Evolutionary conservation across 2,329 filamentous ascomycete species (phyloP), one percentile per base, ranked within the genome.

Genomic region (Ciborinia camelliae): DNA sequence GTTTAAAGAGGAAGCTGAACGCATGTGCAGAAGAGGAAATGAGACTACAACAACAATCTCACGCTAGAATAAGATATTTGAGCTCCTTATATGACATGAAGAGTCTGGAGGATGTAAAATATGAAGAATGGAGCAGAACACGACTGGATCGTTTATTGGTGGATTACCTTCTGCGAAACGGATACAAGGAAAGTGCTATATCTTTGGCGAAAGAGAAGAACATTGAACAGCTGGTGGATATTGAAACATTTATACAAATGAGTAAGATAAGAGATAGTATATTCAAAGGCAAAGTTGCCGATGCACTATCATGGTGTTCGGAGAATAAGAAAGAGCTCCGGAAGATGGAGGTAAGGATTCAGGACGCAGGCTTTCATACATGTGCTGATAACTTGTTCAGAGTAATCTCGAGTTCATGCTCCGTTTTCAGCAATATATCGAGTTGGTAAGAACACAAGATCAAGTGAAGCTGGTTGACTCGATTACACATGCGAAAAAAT

Each of bases 321-420:
- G 94, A 98, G 73, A 97, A 97, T 77, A 95, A 96, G 77, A 93
- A 94, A 73, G 90, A 93, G 68, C 79, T 99, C 66, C 90, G 92
- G 74, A 96, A 95, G 81, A 89, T 91, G 77, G 89, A 91, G 76
- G 90, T 91, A 76, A 68, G 85, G 28, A 43, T 51, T 5, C 14
- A n/a, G 18, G 35, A 15, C 23, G 3, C 35, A 35, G 28, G 35
- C 7, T 45, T 12, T 7, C 8, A 26, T 37, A 28, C 4, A 37
- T 26, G 14, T 30, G 37, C 37, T 64, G 48, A 60, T 39, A 12
- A 7, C 1, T 15, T 20, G 64, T 37, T 12, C 71, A 92, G 83
- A 92, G 89, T 73, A 90, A 90, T 70, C 84, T 99, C 20, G 95
- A 99, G 77, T 96, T 97, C 74, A 91, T 96, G 81, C 84, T 99